Percentiles rank a stretch among this genome's conserved stretches.
Evolutionary conservation across 2,329 filamentous ascomycete species (phyloP).

Genomic region (Ophiostoma australiae): DNA sequence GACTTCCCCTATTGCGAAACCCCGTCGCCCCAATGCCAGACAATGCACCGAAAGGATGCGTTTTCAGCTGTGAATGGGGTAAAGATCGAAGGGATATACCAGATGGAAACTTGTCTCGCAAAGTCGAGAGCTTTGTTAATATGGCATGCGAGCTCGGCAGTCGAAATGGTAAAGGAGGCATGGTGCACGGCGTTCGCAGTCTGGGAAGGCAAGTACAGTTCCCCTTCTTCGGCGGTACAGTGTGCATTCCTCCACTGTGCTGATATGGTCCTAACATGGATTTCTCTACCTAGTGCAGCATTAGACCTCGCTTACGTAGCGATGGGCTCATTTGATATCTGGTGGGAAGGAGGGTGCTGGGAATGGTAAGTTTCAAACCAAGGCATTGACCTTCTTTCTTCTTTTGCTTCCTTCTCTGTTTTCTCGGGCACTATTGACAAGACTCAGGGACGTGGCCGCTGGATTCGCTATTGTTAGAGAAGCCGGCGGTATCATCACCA

Average conservation of each 20-base stretch:
- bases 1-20: slow-evolving; percentile 58
- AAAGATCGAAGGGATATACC: slow-evolving; percentile 65
- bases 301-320: slow-evolving; percentile 70
- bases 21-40: slow-evolving; percentile 56
- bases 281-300: slow-evolving; percentile 51
- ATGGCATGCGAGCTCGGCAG: slow-evolving; percentile 65
- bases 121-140: slow-evolving; percentile 69
- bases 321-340: slow-evolving; percentile 71
- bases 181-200: slow-evolving; percentile 73
- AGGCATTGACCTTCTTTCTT: neutral
- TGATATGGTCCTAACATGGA: neutral
- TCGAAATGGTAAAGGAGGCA: slow-evolving; percentile 62
- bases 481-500: slow-evolving; percentile 68
- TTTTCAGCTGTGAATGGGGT: slow-evolving; percentile 74
- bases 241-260: neutral
- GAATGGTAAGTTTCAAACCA: slow-evolving; percentile 50
- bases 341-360: slow-evolving; percentile 80
- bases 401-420: no score
- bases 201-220: slow-evolving; percentile 44
- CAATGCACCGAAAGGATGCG: slow-evolving; percentile 62
- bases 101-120: slow-evolving; percentile 64
- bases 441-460: slow-evolving; percentile 58
- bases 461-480: slow-evolving; percentile 68
- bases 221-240: no score
- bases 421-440: neutral